phyloP scores from a whole-genome alignment of 139 green algal species.

The Nannochloris sp. region DNA sequence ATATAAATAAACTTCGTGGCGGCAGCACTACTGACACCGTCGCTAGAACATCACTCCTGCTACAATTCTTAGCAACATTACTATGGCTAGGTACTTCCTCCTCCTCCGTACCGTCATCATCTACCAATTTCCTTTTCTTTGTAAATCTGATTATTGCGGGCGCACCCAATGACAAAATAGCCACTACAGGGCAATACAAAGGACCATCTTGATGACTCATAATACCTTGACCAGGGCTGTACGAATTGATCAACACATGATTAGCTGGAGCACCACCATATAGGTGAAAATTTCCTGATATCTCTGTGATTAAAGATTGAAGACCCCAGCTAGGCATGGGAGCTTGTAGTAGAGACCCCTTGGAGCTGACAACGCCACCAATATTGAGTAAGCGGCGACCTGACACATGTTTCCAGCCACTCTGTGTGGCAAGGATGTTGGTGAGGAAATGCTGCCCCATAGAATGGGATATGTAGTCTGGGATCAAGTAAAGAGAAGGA shows the following conservation, averaged over 20 bases:
- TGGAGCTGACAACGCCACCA: no score
- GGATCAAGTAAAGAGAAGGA: no score
- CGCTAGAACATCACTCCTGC: background rate
- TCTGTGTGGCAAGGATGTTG: no score
- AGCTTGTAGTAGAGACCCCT: no score
- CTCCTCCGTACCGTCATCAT: background rate
- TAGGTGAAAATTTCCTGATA: no score
- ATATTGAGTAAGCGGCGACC: no score
- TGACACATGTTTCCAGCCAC: no score
- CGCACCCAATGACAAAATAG: conserved; percentile 10
- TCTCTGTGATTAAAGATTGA: no score
- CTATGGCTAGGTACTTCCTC: background rate
- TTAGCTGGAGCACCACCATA: conserved; percentile 9
- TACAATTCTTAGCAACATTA: background rate
- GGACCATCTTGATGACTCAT: conserved; percentile 20
- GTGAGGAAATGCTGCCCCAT: no score
- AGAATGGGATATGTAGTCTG: no score
- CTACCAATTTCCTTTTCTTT: background rate
- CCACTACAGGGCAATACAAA: conserved; percentile 20
- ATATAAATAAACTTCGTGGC: background rate
- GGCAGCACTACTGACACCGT: background rate
- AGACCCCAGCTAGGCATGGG: no score
- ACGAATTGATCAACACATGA: conserved; percentile 27
- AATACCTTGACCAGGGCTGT: conserved; percentile 5
- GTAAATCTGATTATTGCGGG: conserved; percentile 19